Percentiles rank a stretch among this genome's conserved stretches.
These are phyloP conservation scores for Aspergillus pseudoviridinutans DNA, from an alignment of 2,329 filamentous ascomycete species.

Conservation along the genomic window DNA sequence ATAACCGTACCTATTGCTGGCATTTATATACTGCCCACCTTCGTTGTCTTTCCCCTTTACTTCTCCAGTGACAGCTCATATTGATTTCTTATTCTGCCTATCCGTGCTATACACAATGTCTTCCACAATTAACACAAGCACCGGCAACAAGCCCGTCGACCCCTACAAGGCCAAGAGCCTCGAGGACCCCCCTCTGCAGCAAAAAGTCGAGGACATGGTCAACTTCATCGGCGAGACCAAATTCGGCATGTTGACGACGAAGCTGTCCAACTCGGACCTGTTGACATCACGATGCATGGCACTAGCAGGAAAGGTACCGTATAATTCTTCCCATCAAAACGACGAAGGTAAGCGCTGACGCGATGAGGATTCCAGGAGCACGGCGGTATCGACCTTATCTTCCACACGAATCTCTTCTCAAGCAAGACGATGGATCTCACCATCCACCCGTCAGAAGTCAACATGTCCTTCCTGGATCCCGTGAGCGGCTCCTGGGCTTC, in stretches of 20 bases:
- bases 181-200: constrained; percentile 65
- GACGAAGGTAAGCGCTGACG: neutral
- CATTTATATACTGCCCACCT: neutral
- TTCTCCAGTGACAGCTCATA: neutral
- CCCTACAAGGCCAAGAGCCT: constrained; percentile 77
- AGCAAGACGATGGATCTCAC: constrained; percentile 80
- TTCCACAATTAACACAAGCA: constrained; percentile 52
- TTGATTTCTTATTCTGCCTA: neutral
- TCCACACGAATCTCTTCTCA: constrained; percentile 87
- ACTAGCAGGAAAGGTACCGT: constrained; percentile 66
- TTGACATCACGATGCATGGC: constrained; percentile 85
- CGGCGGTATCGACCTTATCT: constrained; percentile 76
- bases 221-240: constrained; percentile 70
- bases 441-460: constrained; percentile 65
- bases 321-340: too few species aligned
- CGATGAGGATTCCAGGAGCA: constrained; percentile 55
- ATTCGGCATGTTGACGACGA: constrained; percentile 86
- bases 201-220: constrained; percentile 72
- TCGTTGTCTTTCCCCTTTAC: neutral
- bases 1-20: neutral
- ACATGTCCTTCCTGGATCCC: constrained; percentile 73
- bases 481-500: constrained; percentile 80
- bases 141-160: constrained; percentile 63
- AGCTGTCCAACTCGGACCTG: constrained; percentile 56
- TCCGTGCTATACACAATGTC: constrained; percentile 22